Evolutionary conservation across 768 basidiomycete genomes (phyloP), one percentile per base, ranked within the genome.

Genomic region (Hericium erinaceus): DNA sequence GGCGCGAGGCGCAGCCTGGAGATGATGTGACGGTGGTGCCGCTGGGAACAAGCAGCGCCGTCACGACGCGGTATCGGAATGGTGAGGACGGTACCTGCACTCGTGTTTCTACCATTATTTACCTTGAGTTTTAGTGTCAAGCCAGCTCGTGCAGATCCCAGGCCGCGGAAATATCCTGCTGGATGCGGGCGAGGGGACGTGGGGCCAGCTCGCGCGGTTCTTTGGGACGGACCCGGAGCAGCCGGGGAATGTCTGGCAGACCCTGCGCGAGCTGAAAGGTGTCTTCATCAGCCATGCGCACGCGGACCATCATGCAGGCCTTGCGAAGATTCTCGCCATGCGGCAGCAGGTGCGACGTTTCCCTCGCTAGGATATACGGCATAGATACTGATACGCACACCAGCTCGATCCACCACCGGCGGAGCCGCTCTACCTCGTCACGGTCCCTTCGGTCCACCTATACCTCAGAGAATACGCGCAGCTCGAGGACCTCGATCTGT

Each of bases 231-330:
- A 78, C 39, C 65, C 63, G 4, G 59, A 64, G 1, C 64, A 65
- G 4, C 58, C 69, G 0, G 61, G 66, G 10, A 76, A 75, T 56
- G 81, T 80, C 2, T 81, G 81, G 76, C 67, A 81, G 12, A 75
- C 85, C 13, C 73, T 94, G 54, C 74, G 83, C n/a, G 74, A 87
- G 52, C 69, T 94, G 12, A 86, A 81, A 64, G 84, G 89, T 66
- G 78, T 98, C 39, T 97, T 85, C 68, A 75, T 95, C 59, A 92
- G 89, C 60, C 95, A 98, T 67, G 80, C 88, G 63, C 95, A 97
- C 65, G 95, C 80, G 0, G 95, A 98, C 66, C 95, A 98, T 69
- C 95, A 97, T 66, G 79, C 87, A 41, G 95, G 95, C 8, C 68
- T 95, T 38, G 77, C 84, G 0, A 82, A 83, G 58, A 72, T 98